Evolutionary conservation across 495 filamentous ascomycete genomes (phyloP).

Genomic region (Penicillium angulare): DNA sequence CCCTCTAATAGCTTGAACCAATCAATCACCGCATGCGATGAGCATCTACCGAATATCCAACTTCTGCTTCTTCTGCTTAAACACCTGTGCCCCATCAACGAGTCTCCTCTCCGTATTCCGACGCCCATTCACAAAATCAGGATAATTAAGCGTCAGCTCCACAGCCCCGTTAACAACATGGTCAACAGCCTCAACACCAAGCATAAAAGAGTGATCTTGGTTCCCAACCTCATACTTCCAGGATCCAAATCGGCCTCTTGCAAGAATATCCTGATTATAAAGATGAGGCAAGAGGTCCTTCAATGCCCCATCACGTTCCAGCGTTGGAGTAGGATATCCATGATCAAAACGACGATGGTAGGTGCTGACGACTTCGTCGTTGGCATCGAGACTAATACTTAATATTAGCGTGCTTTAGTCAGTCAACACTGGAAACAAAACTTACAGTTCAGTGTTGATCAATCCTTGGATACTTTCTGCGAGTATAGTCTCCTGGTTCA

Average conservation of each 20-base stretch:
- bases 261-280: conserved; percentile 86
- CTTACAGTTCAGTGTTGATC: conserved; percentile 96
- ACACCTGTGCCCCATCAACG: conserved; percentile 69
- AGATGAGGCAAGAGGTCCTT: conserved; percentile 90
- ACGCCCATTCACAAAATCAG: conserved; percentile 94
- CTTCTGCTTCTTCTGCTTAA: conserved; percentile 52
- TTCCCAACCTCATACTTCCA: conserved; percentile 98
- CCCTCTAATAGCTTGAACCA: too few relatives aligned
- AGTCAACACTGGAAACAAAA: too few relatives aligned
- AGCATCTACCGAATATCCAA: too few relatives aligned
- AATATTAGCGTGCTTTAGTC: too few relatives aligned
- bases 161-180: conserved; percentile 91
- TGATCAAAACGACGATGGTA: conserved; percentile 99
- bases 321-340: conserved; percentile 92
- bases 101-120: conserved; percentile 86
- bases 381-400: conserved; percentile 76
- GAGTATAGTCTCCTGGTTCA: conserved; percentile 78
- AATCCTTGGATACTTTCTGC: conserved; percentile 92
- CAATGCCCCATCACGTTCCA: conserved; percentile 94
- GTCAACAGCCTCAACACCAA: conserved; percentile 97
- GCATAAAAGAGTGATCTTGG: conserved; percentile 99
- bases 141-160: conserved; percentile 97
- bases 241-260: conserved; percentile 94
- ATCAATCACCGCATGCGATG: too few relatives aligned
- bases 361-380: conserved; percentile 94